Evolutionary conservation across 2,329 filamentous ascomycete species (phyloP), one percentile per base, ranked within the genome.

Genomic region (Clathrospora elynae): DNA sequence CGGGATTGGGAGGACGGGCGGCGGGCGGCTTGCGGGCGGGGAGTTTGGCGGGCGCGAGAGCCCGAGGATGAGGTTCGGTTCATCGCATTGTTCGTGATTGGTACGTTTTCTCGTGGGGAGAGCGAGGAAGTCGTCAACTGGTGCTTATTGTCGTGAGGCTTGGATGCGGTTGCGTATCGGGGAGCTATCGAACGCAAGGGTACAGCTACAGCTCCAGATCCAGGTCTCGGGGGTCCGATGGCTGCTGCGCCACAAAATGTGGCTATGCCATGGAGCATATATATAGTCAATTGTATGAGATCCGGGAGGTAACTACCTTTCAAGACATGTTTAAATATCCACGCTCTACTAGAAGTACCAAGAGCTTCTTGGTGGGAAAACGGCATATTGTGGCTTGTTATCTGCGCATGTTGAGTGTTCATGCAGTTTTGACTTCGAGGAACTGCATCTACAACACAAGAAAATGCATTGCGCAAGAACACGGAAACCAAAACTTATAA

Each of bases 1-100:
- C 46, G 32, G 34, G 38, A 42, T 29, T 41, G 45, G 42, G 41
- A 53, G 57, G 46, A 75, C 8, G 23, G 36, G 42, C 40, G 31
- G 18, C 71, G 43, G 74, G 68, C 49, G 77, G 76, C 67, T 78
- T 18, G 20, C 8, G 40, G 25, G 17, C 40, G 78, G 51, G 62
- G 64, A 9, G 16, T 13, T 35, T 28, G 32, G 17, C 54, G 40
- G 9, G 45, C 39, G 36, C 59, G 52, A 40, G 67, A 66, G 43
- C 59, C 57, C 55, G 64, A 62, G 59, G 67, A 70, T 44, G 65
- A 64, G 55, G 70, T 66, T 48, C 70, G 67, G 63, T 67, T 75
- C 74, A 76, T 76, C 59, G 69, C 73, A 74, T 75, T 38, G 46
- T 56, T 35, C 26, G 20, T 33, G 5, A 36, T 4, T 32, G n/a